Percentiles rank a stretch among this genome's conserved stretches.
Evolutionary conservation across 192 early-diverging fungal species (phyloP).

Genomic region (Martensiomyces pterosporus): DNA sequence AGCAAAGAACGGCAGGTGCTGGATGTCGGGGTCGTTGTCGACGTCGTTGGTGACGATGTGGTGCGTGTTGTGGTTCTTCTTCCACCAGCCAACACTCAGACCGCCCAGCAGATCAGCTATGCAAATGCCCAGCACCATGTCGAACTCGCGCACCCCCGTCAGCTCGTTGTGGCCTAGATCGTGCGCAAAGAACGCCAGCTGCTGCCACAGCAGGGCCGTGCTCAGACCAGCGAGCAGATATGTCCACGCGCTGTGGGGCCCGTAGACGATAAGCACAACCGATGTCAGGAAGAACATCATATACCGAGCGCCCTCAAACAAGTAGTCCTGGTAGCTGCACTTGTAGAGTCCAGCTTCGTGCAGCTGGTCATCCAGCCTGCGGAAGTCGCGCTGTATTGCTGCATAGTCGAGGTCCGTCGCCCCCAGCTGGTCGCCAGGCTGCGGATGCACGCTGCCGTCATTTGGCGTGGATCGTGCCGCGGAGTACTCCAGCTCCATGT

Average conservation of each 20-base stretch:
- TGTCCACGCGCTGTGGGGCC: constrained; percentile 25
- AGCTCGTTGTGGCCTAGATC: constrained; percentile 97
- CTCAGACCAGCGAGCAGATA: constrained; percentile 51
- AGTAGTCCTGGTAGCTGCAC: constrained; percentile 56
- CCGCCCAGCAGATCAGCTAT: constrained; percentile 82
- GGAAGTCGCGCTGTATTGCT: constrained; percentile 57
- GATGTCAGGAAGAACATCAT: constrained; percentile 22
- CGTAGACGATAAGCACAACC: constrained; percentile 33
- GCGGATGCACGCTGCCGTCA: constrained; percentile 15
- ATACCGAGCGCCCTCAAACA: constrained; percentile 46
- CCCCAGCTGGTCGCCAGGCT: constrained; percentile 8
- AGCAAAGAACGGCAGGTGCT: constrained; percentile 95
- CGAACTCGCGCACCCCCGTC: constrained; percentile 66
- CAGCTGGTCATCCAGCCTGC: constrained; percentile 63
- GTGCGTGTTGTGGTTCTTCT: constrained; percentile 94
- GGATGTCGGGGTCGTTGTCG: constrained; percentile 96
- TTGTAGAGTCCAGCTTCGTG: constrained; percentile 60
- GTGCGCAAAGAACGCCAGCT: constrained; percentile 89
- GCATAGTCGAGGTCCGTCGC: constrained; percentile 32
- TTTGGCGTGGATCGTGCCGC: constrained; percentile 17
- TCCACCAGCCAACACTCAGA: constrained; percentile 95
- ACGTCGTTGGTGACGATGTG: constrained; percentile 94
- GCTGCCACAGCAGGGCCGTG: constrained; percentile 80
- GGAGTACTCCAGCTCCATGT: constrained; percentile 40
- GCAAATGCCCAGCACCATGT: constrained; percentile 77